Percentiles rank a stretch among this genome's conserved stretches.
Conservation (phyloP, 2,329 filamentous ascomycete genomes). For the Cladophialophora carrionii region DNA sequence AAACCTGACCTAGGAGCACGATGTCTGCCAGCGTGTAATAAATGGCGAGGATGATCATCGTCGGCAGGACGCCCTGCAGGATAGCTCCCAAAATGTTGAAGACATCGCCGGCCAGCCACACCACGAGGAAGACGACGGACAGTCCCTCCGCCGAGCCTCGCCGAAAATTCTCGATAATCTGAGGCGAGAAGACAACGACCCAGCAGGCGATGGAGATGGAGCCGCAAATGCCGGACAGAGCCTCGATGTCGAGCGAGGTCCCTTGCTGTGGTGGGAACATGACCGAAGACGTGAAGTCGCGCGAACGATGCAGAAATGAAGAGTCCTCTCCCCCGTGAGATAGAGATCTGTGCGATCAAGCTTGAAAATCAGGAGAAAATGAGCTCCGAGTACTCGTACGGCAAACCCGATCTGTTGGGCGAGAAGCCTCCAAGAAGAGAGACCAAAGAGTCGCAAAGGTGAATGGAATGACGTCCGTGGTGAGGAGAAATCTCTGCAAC, state of each 20-base stretch:
- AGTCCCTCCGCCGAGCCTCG: conserved; percentile 83
- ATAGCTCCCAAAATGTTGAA: conserved; percentile 96
- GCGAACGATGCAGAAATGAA: background rate
- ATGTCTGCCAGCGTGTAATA: conserved; percentile 93
- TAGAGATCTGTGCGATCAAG: background rate
- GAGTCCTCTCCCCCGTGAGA: background rate
- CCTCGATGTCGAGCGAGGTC: conserved; percentile 77
- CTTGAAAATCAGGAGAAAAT: background rate
- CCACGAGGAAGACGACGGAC: conserved; percentile 85
- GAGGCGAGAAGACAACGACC: conserved; percentile 96
- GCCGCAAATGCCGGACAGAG: conserved; percentile 89
- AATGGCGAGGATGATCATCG: conserved; percentile 92
- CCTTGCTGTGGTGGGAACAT: conserved; percentile 47
- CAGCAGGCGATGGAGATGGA: conserved; percentile 97
- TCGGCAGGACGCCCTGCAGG: conserved; percentile 86
- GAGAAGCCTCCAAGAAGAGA: background rate
- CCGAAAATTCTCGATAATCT: conserved; percentile 94
- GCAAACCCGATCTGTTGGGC: background rate
- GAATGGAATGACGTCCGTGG: conserved; percentile 4
- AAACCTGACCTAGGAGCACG: conserved; percentile 84
- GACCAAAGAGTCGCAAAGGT: background rate
- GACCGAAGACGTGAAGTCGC: background rate
- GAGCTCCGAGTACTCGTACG: too few species aligned
- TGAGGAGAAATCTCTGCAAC: conserved; percentile 15
- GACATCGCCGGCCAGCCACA: conserved; percentile 92